Conservation (phyloP, 2,329 filamentous ascomycete species). For the Colletotrichum chlorophyti region DNA sequence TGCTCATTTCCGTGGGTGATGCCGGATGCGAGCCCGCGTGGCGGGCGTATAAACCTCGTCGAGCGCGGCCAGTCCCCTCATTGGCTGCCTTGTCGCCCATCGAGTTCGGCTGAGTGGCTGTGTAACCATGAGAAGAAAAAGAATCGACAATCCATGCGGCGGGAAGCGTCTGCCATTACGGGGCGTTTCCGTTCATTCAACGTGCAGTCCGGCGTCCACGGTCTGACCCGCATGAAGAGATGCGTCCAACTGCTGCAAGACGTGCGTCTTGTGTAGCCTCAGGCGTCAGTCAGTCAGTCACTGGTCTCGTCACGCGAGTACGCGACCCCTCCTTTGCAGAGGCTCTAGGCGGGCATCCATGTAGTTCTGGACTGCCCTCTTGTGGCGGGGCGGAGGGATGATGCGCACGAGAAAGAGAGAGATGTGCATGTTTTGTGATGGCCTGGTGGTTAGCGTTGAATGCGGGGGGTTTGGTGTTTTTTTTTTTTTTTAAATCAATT, state of each 20-base stretch:
- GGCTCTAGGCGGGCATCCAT: constrained; percentile 4
- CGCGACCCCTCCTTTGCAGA: not conserved
- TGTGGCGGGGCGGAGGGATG: too few species aligned
- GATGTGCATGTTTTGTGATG: too few species aligned
- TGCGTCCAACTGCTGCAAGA: constrained; percentile 13
- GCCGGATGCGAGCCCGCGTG: not conserved
- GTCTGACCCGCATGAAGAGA: constrained; percentile 17
- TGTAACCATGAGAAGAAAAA: not conserved
- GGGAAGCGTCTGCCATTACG: not conserved
- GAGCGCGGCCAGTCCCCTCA: not conserved
- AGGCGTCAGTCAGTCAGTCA: not conserved
- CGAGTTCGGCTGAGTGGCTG: not conserved
- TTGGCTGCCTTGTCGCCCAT: constrained; percentile 7
- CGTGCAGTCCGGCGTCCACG: not conserved
- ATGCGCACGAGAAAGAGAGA: not conserved
- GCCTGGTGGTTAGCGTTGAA: too few species aligned
- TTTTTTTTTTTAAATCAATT: too few species aligned
- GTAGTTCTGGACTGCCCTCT: not conserved
- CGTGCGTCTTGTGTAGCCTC: constrained; percentile 13
- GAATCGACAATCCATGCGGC: not conserved
- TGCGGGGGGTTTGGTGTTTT: too few species aligned
- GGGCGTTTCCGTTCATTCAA: not conserved
- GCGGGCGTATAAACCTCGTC: not conserved
- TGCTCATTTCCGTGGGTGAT: too few species aligned
- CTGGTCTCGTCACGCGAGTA: constrained; percentile 16